phyloP scores from a whole-genome alignment of 2,329 filamentous ascomycete species.

The Arthrobotrys sphaeroides region DNA sequence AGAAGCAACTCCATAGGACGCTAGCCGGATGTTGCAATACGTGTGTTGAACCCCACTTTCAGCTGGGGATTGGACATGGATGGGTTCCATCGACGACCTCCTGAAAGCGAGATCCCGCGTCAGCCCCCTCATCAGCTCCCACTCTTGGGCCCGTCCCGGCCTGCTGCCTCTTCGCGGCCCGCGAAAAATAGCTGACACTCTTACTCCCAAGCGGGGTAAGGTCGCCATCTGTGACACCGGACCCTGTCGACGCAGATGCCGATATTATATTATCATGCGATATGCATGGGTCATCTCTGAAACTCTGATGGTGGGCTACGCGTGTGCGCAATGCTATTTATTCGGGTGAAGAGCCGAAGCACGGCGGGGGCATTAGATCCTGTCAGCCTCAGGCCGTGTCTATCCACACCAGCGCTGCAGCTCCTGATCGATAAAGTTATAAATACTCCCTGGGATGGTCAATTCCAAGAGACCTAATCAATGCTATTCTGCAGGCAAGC shows the following conservation, averaged over 20 bases:
- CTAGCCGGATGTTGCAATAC: neutral
- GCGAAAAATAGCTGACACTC: conserved; percentile 20
- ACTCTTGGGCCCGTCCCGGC: neutral
- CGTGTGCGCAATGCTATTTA: neutral
- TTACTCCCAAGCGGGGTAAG: neutral
- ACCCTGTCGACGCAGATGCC: no score
- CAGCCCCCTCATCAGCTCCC: conserved; percentile 6
- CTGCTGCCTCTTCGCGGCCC: conserved; percentile 5
- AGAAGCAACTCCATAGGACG: neutral
- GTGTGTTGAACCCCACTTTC: neutral
- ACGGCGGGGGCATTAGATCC: neutral
- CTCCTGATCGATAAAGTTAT: neutral
- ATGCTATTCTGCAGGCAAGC: neutral
- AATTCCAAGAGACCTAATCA: no score
- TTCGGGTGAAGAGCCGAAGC: neutral
- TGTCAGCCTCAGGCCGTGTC: neutral
- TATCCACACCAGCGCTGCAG: neutral
- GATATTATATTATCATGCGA: no score
- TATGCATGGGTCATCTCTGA: no score
- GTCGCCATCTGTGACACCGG: no score
- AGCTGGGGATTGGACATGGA: neutral
- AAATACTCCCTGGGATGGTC: neutral
- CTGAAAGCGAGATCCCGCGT: neutral
- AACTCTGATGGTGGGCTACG: no score
- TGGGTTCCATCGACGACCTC: neutral